These are phyloP conservation scores for Lobosporangium transversale DNA, from an alignment of 192 early-diverging fungal species.

Conservation along the genomic window DNA sequence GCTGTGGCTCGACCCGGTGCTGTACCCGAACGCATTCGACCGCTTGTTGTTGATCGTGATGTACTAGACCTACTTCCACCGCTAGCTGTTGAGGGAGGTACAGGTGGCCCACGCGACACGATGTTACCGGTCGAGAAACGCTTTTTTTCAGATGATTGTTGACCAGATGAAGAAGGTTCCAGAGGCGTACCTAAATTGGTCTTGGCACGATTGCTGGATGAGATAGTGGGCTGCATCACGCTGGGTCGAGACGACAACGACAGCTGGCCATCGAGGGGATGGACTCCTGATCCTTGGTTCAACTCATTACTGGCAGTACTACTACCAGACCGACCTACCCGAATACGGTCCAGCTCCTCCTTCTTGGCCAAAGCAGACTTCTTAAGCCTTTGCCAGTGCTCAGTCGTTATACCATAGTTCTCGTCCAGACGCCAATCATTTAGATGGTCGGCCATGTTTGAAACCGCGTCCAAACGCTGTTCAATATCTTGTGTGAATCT, in stretches of 20 bases:
- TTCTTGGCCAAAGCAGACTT: constrained; percentile 54
- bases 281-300: constrained; percentile 13
- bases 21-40: constrained; percentile 33
- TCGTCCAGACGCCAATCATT: constrained; percentile 58
- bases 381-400: constrained; percentile 62
- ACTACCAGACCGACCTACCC: constrained; percentile 7
- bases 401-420: constrained; percentile 49
- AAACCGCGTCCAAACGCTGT: constrained; percentile 15
- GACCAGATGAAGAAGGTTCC: constrained; percentile 6
- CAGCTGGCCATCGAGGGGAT: constrained; percentile 18
- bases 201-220: constrained; percentile 43
- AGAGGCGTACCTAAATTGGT: constrained; percentile 35
- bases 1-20: constrained; percentile 11
- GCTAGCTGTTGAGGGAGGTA: constrained; percentile 26
- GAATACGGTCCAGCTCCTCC: constrained; percentile 49
- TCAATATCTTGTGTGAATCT: constrained; percentile 38
- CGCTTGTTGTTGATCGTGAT: neutral
- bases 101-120: constrained; percentile 22
- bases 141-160: constrained; percentile 15
- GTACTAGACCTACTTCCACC: neutral
- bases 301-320: neutral
- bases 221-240: constrained; percentile 35
- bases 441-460: constrained; percentile 27
- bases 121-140: constrained; percentile 41
- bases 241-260: constrained; percentile 13